Conservation (phyloP, 495 filamentous ascomycete species). For the Talaromyces wortmannii region DNA sequence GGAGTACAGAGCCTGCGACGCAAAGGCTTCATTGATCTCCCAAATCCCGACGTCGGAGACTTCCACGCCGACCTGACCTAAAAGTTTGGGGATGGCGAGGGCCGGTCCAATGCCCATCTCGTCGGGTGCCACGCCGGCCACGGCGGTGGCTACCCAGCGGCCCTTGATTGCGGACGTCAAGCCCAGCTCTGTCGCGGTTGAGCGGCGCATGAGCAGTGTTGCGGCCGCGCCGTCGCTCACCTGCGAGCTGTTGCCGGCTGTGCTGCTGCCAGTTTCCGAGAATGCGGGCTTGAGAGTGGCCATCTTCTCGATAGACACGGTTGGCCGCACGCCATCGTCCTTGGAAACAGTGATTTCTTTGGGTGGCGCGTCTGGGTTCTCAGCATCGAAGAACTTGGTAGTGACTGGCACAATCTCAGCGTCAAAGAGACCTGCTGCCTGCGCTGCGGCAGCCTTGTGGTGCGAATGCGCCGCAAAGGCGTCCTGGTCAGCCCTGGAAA, state of each 20-base stretch:
- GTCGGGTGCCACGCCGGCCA: slow-evolving; percentile 73
- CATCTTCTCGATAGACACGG: slow-evolving; percentile 60
- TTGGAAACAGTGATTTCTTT: slow-evolving; percentile 55
- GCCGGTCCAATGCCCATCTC: slow-evolving; percentile 94
- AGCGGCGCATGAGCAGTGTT: slow-evolving; percentile 73
- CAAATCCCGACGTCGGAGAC: slow-evolving; percentile 73
- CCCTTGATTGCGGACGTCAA: slow-evolving; percentile 63
- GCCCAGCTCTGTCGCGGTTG: slow-evolving; percentile 70
- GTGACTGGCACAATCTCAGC: slow-evolving; percentile 72
- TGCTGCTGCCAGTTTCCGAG: slow-evolving; percentile 61
- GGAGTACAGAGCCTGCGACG: slow-evolving; percentile 80
- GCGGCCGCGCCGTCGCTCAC: slow-evolving; percentile 86
- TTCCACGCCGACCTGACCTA: slow-evolving; percentile 55
- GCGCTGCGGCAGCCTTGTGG: slow-evolving; percentile 60
- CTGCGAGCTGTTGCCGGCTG: slow-evolving; percentile 83
- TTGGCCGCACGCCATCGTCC: slow-evolving; percentile 77
- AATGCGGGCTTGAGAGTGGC: slow-evolving; percentile 81
- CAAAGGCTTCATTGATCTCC: slow-evolving; percentile 97
- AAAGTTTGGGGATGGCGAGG: slow-evolving; percentile 74
- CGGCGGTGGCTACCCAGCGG: slow-evolving; percentile 67
- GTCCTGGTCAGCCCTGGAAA: slow-evolving; percentile 74
- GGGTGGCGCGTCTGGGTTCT: slow-evolving; percentile 54
- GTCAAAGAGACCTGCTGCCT: slow-evolving; percentile 62
- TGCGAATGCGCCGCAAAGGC: slow-evolving; percentile 72
- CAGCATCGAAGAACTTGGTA: slow-evolving; percentile 48